Base-by-base conservation (phyloP, 257 asterid species). In the Paulownia fortunei region DNA sequence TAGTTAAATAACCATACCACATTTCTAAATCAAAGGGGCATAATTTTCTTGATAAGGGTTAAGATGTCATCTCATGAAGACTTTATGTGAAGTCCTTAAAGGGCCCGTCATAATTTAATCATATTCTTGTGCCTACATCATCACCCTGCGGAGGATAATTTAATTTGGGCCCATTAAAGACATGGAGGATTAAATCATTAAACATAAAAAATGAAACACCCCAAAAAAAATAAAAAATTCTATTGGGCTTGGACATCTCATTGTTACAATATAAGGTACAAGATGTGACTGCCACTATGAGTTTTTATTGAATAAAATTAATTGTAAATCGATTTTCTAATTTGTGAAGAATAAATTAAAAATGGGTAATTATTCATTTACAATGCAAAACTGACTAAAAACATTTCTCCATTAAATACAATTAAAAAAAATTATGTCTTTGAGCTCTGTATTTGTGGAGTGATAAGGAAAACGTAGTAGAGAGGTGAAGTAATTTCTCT, bases 181-280 rank as follows among this genome's bases (percentile, higher is more conserved):
- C 49, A 23, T 37, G 76, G 74, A 39, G 4, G 60, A 56, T 56
- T 13, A 59, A 77, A 76, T 76, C 18, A 68, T 69, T 77, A 52
- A 34, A 69, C 69, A 58, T 23, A 7, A 19, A 78, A 71, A 54
- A 36, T 54, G 51, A 39, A 59, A 23, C 77, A 78, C 51, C 19
- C 12, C 64, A 1, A 41, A 37, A 3, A 12, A 15, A 60, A n/a
- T n/a, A n/a, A n/a, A n/a, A n/a, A n/a, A n/a, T n/a, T 11, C n/a
- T 24, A 4, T 58, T 44, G 12, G 41, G 60, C 21, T 39, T 37
- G 32, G 47, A 39, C 75, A 46, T 67, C 36, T 41, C 18, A 36
- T 10, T 66, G 47, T 11, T 13, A 46, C 3, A 47, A 63, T 39
- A 24, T n/a, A 54, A 26, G 60, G 60, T 2, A 42, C 59, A 39